Percentiles rank a stretch among this genome's conserved stretches.
These are phyloP conservation scores for Xylariaceae sp. DNA, from an alignment of 2,329 filamentous ascomycete species.

Conservation along the genomic window DNA sequence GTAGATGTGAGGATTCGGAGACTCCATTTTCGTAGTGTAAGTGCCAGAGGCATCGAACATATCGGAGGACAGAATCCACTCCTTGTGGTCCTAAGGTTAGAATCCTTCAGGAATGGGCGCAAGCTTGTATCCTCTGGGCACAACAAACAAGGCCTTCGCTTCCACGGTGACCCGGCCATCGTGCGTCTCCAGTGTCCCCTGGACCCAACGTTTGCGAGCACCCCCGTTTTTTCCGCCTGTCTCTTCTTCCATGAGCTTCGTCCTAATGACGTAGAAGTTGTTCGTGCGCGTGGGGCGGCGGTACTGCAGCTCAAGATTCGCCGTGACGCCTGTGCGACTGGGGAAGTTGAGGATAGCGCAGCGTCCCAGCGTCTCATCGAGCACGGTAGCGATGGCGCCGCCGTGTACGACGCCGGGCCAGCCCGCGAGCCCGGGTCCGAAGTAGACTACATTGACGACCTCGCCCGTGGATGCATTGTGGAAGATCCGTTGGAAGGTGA, in stretches of 20 bases:
- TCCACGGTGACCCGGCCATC: slow-evolving; percentile 54
- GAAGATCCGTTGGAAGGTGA: slow-evolving; percentile 58
- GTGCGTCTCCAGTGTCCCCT: slow-evolving; percentile 48
- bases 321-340: slow-evolving; percentile 48
- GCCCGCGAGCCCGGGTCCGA: slow-evolving; percentile 59
- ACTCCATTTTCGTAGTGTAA: neutral
- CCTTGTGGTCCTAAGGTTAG: slow-evolving; percentile 23
- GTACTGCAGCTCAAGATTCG: slow-evolving; percentile 57
- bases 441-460: slow-evolving; percentile 58
- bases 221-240: slow-evolving; percentile 28
- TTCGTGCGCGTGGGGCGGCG: slow-evolving; percentile 53
- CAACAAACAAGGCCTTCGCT: slow-evolving; percentile 54
- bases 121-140: slow-evolving; percentile 46
- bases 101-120: slow-evolving; percentile 37
- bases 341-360: slow-evolving; percentile 49
- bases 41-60: neutral
- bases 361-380: slow-evolving; percentile 65
- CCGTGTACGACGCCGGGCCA: slow-evolving; percentile 71
- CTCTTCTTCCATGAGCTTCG: slow-evolving; percentile 37
- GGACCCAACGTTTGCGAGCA: slow-evolving; percentile 50
- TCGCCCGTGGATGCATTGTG: slow-evolving; percentile 54
- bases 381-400: slow-evolving; percentile 60
- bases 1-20: neutral
- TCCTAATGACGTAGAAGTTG: slow-evolving; percentile 58
- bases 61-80: neutral